Conservation (phyloP, 768 basidiomycete species). For the Leucosporidium scottii region DNA sequence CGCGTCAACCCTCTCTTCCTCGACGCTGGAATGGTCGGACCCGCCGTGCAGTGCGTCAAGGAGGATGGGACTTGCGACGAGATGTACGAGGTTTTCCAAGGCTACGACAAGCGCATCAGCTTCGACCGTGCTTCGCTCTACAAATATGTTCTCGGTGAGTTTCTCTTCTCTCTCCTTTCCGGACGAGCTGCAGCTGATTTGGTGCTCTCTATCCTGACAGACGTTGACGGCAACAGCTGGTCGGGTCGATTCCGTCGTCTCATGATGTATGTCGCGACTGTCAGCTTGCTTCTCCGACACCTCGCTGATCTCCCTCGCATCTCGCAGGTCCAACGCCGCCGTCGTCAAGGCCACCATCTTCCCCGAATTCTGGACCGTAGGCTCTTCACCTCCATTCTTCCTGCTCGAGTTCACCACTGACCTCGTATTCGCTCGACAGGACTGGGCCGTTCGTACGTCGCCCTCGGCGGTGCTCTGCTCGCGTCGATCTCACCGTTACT, state of each 20-base stretch:
- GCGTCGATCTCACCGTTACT: background rate
- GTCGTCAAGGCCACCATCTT: constrained; percentile 44
- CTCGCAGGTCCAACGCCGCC: constrained; percentile 38
- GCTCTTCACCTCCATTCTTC: background rate
- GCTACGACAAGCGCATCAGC: constrained; percentile 33
- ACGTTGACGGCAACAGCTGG: constrained; percentile 67
- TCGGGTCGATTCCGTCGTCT: constrained; percentile 37
- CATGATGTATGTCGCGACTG: constrained; percentile 3
- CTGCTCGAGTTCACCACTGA: background rate
- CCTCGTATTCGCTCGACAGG: constrained; percentile 4
- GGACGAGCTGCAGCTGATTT: background rate
- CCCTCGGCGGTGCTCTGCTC: background rate
- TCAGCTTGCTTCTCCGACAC: too few species aligned
- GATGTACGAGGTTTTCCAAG: constrained; percentile 34
- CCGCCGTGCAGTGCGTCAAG: constrained; percentile 36
- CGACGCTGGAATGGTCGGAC: constrained; percentile 38
- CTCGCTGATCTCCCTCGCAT: background rate
- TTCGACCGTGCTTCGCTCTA: constrained; percentile 42
- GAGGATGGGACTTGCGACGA: constrained; percentile 36
- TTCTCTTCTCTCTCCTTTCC: background rate
- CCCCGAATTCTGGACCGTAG: constrained; percentile 35
- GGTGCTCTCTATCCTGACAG: constrained; percentile 7
- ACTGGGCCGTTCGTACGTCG: constrained; percentile 33
- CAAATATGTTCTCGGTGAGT: constrained; percentile 68
- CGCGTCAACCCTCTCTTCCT: constrained; percentile 37